These are phyloP conservation scores for Bipolaris cookei DNA, from an alignment of 2,329 filamentous ascomycete species.

Conservation along the genomic window DNA sequence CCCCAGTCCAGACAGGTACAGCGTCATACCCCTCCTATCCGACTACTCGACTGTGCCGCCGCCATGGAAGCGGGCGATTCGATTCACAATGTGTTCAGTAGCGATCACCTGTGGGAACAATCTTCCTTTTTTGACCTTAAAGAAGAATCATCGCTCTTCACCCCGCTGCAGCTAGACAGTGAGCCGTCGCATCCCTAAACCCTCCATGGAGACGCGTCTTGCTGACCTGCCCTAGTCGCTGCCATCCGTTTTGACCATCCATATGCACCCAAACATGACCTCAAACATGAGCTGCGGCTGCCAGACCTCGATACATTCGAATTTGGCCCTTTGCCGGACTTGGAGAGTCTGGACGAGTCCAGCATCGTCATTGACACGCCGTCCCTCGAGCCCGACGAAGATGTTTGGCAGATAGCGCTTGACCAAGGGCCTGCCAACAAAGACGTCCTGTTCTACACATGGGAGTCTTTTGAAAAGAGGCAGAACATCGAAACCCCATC, in stretches of 20 bases:
- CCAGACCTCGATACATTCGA: conserved; percentile 50
- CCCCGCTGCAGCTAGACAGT: conserved; percentile 47
- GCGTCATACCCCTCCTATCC: conserved; percentile 38
- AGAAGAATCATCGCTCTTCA: conserved; percentile 42
- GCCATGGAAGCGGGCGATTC: conserved; percentile 50
- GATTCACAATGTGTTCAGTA: conserved; percentile 65
- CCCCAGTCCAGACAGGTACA: neutral
- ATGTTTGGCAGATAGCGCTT: conserved; percentile 50
- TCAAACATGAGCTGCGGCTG: conserved; percentile 46
- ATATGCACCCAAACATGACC: conserved; percentile 46
- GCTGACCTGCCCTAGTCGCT: conserved; percentile 37
- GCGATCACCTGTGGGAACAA: conserved; percentile 65
- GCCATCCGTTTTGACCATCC: conserved; percentile 49
- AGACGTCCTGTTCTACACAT: conserved; percentile 62
- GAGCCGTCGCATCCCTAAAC: conserved; percentile 35
- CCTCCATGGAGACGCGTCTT: conserved; percentile 26
- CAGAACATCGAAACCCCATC: conserved; percentile 52
- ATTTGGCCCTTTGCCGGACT: conserved; percentile 48
- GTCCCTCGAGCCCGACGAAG: conserved; percentile 36
- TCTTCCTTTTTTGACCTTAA: conserved; percentile 55
- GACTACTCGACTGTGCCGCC: neutral
- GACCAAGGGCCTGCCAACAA: conserved; percentile 43
- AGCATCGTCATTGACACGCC: conserved; percentile 36
- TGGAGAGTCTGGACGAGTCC: conserved; percentile 43
- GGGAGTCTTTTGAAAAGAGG: conserved; percentile 68